Conservation (phyloP, 2,329 filamentous ascomycete genomes). For the Mariannaea sp. region DNA sequence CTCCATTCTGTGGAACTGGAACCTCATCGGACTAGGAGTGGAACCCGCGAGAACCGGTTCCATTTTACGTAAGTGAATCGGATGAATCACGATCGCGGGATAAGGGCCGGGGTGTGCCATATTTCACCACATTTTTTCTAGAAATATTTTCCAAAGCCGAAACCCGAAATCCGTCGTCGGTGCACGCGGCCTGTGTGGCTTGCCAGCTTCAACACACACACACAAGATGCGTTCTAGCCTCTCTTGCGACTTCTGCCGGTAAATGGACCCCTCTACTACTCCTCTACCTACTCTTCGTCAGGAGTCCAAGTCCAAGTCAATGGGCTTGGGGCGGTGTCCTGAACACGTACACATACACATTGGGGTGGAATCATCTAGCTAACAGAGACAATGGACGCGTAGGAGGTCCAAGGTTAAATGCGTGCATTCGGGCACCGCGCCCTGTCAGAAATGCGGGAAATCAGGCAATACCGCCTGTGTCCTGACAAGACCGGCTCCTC, state of each 20-base stretch:
- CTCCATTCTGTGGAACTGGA: background rate
- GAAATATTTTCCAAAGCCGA: background rate
- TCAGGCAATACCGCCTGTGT: background rate
- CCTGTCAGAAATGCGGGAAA: conserved; percentile 9
- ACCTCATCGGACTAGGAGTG: background rate
- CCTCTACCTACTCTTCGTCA: no score
- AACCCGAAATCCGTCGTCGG: background rate
- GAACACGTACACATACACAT: no score
- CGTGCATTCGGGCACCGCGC: conserved; percentile 2
- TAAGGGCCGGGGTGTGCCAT: no score
- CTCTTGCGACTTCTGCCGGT: conserved; percentile 11
- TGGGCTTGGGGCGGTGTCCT: no score
- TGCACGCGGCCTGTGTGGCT: background rate
- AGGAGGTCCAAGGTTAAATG: conserved; percentile 13
- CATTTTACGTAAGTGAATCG: background rate
- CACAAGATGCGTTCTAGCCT: conserved; percentile 12
- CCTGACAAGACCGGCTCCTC: background rate
- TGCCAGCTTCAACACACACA: background rate
- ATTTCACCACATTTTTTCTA: no score
- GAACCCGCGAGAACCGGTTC: background rate
- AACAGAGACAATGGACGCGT: background rate
- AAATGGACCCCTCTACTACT: background rate
- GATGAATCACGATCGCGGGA: background rate
- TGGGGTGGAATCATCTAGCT: background rate
- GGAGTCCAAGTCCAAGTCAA: no score